Evolutionary conservation across 2,329 filamentous ascomycete genomes (phyloP).

Genomic region (Xylariaceae sp.): DNA sequence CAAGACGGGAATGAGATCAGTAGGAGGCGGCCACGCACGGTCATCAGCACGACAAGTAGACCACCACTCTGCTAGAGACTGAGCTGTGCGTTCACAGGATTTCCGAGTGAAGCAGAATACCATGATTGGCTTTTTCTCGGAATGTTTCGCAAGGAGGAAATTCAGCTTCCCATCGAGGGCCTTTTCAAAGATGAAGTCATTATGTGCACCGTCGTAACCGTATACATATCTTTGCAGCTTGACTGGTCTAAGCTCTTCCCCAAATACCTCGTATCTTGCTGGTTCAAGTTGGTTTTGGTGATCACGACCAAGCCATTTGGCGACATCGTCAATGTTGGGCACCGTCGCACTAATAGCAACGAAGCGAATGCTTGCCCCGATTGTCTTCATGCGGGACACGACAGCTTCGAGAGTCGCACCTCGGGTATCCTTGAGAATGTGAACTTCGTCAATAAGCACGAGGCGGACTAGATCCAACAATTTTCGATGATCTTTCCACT

Average conservation of each 20-base stretch:
- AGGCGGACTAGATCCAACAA: constrained; percentile 71
- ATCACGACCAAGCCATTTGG: constrained; percentile 69
- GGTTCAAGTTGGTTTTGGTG: constrained; percentile 54
- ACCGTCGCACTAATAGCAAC: constrained; percentile 78
- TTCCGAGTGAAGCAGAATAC: constrained; percentile 77
- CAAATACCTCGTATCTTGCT: constrained; percentile 64
- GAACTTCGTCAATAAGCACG: constrained; percentile 82
- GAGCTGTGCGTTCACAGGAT: constrained; percentile 63
- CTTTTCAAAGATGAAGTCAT: constrained; percentile 75
- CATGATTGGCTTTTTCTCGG: constrained; percentile 69
- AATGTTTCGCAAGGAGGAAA: constrained; percentile 61
- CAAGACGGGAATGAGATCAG: constrained; percentile 43
- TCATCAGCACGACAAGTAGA: constrained; percentile 43
- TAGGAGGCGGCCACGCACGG: constrained; percentile 60
- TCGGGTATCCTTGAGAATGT: constrained; percentile 74
- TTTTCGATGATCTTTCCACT: constrained; percentile 75
- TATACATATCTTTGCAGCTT: constrained; percentile 71
- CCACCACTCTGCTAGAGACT: constrained; percentile 63
- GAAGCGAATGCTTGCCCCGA: constrained; percentile 70
- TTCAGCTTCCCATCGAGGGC: constrained; percentile 60
- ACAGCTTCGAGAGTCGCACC: constrained; percentile 79
- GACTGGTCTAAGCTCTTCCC: constrained; percentile 75
- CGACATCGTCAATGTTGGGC: constrained; percentile 76
- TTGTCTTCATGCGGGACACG: constrained; percentile 81
- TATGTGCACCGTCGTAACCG: constrained; percentile 58